These are phyloP conservation scores for Cyclotella atomus DNA, from an alignment of 108 stramenopile species.

Conservation along the genomic window DNA sequence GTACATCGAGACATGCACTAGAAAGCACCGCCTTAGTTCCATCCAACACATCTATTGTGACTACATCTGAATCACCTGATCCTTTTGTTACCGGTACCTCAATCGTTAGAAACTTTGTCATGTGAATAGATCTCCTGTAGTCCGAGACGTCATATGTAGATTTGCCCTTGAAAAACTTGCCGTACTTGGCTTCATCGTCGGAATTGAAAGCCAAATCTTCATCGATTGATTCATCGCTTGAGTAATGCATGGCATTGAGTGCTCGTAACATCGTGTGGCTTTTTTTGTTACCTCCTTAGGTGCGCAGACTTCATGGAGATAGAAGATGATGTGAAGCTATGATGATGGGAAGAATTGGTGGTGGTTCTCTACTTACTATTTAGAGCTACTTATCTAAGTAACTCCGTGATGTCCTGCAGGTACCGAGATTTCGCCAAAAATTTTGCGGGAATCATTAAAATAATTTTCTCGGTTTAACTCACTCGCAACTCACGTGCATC, in stretches of 20 bases:
- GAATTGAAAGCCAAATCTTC: conserved; percentile 89
- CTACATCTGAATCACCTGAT: not conserved
- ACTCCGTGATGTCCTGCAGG: no score
- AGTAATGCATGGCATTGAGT: conserved; percentile 37
- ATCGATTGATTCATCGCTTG: conserved; percentile 82
- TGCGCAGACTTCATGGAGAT: no score
- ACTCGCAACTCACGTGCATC: no score
- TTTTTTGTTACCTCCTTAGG: no score
- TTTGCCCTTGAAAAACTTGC: conserved; percentile 61
- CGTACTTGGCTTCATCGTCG: conserved; percentile 84
- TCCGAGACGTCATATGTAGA: not conserved
- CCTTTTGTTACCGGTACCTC: not conserved
- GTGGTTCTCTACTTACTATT: no score
- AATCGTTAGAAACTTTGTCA: not conserved
- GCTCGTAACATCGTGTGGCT: conserved; percentile 3
- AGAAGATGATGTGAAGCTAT: no score
- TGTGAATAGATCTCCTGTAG: not conserved
- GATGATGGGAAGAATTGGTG: no score
- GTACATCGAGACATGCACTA: conserved; percentile 23
- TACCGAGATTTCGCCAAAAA: no score
- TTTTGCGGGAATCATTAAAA: no score
- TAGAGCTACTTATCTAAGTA: no score
- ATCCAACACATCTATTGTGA: conserved; percentile 6
- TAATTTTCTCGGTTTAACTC: no score
- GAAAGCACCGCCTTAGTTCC: conserved; percentile 29